These are phyloP conservation scores for Pyrenophora teres DNA, from an alignment of 2,329 filamentous ascomycete species.

Conservation along the genomic window DNA sequence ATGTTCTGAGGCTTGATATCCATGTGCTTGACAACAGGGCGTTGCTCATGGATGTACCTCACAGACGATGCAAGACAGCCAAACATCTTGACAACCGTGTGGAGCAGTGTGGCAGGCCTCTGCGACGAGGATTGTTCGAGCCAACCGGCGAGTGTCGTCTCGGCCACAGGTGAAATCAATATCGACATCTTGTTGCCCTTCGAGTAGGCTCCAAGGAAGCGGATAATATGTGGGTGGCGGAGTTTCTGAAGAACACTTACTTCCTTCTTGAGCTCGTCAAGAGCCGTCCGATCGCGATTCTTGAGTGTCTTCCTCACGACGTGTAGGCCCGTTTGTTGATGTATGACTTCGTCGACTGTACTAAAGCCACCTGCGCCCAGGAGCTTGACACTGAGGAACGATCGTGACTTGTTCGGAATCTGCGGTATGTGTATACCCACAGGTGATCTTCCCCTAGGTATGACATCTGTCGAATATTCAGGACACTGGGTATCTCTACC, in stretches of 20 bases:
- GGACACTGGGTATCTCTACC: background rate
- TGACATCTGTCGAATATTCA: background rate
- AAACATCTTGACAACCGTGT: slow-evolving; percentile 41
- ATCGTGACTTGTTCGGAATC: slow-evolving; percentile 18
- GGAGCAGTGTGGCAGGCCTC: slow-evolving; percentile 28
- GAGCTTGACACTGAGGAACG: slow-evolving; percentile 44
- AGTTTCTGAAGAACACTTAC: slow-evolving; percentile 45
- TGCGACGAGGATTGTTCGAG: slow-evolving; percentile 29
- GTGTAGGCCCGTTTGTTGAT: slow-evolving; percentile 41
- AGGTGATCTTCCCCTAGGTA: background rate
- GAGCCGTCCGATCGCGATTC: slow-evolving; percentile 39
- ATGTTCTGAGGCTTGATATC: slow-evolving; percentile 49
- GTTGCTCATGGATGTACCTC: slow-evolving; percentile 45
- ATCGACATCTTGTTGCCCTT: slow-evolving; percentile 46
- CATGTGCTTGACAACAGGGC: slow-evolving; percentile 44
- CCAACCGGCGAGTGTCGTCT: slow-evolving; percentile 44
- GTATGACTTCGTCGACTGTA: slow-evolving; percentile 46
- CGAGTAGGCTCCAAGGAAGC: slow-evolving; percentile 44
- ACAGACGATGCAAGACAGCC: slow-evolving; percentile 45
- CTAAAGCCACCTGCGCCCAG: slow-evolving; percentile 46
- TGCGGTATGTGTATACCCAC: slow-evolving; percentile 1
- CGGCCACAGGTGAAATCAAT: slow-evolving; percentile 44
- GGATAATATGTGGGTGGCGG: slow-evolving; percentile 47
- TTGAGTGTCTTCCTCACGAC: slow-evolving; percentile 46
- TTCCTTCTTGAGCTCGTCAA: slow-evolving; percentile 44